A percentile compares a stretch with the other conserved stretches of the same genome.
phyloP scores from a whole-genome alignment of 2,329 filamentous ascomycete genomes.

The Didymella arachidicola region DNA sequence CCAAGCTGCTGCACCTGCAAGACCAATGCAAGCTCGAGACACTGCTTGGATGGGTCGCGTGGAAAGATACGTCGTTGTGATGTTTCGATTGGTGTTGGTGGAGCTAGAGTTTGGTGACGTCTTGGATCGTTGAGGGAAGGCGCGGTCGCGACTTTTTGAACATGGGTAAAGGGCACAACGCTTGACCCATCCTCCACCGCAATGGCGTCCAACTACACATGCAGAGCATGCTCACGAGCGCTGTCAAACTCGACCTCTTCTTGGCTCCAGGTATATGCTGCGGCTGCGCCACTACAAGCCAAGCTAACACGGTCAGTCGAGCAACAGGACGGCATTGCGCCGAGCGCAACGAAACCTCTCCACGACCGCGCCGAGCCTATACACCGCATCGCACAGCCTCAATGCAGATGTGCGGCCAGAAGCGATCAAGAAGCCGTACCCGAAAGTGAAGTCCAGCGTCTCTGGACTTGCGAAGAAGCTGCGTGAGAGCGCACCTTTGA shows the following conservation, averaged over 20 bases:
- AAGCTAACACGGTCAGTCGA: constrained; percentile 34
- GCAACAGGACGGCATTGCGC: constrained; percentile 29
- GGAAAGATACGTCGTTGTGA: constrained; percentile 9
- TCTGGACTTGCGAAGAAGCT: constrained; percentile 41
- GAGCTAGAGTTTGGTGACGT: constrained; percentile 38
- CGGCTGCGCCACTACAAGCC: constrained; percentile 1
- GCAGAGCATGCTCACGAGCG: constrained; percentile 46
- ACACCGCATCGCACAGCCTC: constrained; percentile 34
- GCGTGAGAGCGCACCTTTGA: constrained; percentile 43
- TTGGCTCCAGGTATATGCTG: constrained; percentile 30
- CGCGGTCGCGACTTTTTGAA: constrained; percentile 42
- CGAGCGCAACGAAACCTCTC: constrained; percentile 37
- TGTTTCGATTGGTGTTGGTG: constrained; percentile 24
- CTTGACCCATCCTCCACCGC: constrained; percentile 16
- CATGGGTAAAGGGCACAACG: not conserved
- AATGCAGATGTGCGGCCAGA: constrained; percentile 28
- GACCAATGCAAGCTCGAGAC: not conserved
- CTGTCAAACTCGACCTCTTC: constrained; percentile 28
- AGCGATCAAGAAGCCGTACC: constrained; percentile 30
- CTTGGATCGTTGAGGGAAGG: constrained; percentile 40
- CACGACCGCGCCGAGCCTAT: constrained; percentile 30
- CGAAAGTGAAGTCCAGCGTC: constrained; percentile 24
- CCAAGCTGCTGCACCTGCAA: constrained; percentile 8
- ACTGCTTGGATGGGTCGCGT: not conserved
- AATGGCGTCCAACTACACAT: constrained; percentile 51